phyloP scores from a whole-genome alignment of 164 flowering plant genomes.

The Stephania cephalantha region DNA sequence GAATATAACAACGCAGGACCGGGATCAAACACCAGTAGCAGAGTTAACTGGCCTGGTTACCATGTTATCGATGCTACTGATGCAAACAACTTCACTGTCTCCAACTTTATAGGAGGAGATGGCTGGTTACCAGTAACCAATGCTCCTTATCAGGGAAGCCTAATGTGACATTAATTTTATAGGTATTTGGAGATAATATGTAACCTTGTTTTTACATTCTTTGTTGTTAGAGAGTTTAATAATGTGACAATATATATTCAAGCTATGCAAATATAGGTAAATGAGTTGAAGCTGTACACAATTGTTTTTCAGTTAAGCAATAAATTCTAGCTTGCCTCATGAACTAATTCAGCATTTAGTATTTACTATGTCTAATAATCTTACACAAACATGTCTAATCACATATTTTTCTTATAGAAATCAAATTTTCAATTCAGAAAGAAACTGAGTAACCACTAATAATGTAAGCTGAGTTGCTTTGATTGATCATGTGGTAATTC shows the following conservation, averaged over 20 bases:
- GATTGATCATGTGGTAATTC: no score
- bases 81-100: conserved; percentile 28
- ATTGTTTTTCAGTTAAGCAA: no score
- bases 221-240: neutral
- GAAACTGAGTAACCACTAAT: no score
- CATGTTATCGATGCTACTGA: conserved; percentile 17
- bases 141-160: conserved; percentile 25
- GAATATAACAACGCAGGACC: conserved; percentile 30
- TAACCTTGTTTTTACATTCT: neutral
- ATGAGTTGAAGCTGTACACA: neutral
- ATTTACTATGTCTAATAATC: no score
- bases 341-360: no score
- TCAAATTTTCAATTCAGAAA: no score
- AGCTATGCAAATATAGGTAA: neutral
- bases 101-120: conserved; percentile 26
- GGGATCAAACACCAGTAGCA: conserved; percentile 20
- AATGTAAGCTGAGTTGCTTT: no score
- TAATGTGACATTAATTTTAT: neutral
- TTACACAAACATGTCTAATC: no score
- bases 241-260: neutral
- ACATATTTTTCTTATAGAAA: no score
- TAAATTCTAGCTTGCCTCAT: no score
- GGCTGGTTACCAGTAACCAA: conserved; percentile 32
- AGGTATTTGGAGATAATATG: neutral
- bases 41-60: conserved; percentile 41